These are phyloP conservation scores for Heimioporus sp. DNA, from an alignment of 768 basidiomycete species.

Conservation along the genomic window DNA sequence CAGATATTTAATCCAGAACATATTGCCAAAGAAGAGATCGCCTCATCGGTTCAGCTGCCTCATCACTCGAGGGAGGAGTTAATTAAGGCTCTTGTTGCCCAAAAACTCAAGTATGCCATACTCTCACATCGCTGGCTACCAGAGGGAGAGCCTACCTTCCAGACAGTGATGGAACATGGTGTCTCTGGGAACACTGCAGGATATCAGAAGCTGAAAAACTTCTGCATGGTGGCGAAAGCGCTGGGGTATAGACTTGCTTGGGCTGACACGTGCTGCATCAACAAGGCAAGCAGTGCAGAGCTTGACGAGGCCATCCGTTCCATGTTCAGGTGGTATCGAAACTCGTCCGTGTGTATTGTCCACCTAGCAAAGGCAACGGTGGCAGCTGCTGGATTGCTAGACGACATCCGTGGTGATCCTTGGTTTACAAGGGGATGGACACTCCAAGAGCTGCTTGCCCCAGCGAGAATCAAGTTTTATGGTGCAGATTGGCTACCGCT, in stretches of 20 bases:
- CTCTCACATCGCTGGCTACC: constrained; percentile 15
- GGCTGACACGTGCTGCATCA: constrained; percentile 27
- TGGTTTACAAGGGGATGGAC: constrained; percentile 25
- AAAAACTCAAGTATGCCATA: constrained; percentile 12
- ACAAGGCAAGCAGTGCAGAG: constrained; percentile 29
- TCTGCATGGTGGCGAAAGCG: constrained; percentile 9
- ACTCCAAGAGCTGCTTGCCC: constrained; percentile 22
- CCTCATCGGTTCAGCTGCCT: neutral
- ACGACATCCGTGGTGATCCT: constrained; percentile 10
- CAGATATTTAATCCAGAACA: constrained; percentile 11
- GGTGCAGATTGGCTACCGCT: constrained; percentile 13
- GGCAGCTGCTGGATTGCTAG: neutral
- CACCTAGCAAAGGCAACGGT: constrained; percentile 6
- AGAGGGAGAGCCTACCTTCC: constrained; percentile 14
- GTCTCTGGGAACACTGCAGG: constrained; percentile 2
- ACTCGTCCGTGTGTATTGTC: constrained; percentile 21
- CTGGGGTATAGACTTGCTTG: constrained; percentile 20
- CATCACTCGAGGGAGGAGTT: constrained; percentile 4
- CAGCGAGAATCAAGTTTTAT: constrained; percentile 20
- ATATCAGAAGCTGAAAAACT: constrained; percentile 12
- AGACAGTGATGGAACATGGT: constrained; percentile 4
- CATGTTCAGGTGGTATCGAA: constrained; percentile 25
- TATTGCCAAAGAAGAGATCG: constrained; percentile 6
- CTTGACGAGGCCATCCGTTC: constrained; percentile 30
- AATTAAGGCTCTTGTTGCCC: constrained; percentile 3